phyloP scores from a whole-genome alignment of 2,329 filamentous ascomycete species.

The Juglanconis oblonga region DNA sequence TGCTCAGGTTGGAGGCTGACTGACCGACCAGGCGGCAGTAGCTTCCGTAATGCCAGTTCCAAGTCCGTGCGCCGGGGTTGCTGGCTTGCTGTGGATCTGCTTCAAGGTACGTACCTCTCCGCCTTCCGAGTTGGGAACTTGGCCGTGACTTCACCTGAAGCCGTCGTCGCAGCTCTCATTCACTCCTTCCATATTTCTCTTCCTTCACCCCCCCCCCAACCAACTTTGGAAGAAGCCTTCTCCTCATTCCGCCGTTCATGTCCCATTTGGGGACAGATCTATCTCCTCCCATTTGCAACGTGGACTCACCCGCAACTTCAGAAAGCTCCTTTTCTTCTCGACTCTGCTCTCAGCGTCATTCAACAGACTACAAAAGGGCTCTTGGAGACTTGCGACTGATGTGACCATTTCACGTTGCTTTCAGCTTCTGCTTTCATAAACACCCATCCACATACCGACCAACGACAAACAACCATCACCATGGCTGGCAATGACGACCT shows the following conservation, averaged over 20 bases:
- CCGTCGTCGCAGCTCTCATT: not conserved
- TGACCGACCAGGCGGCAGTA: conserved; percentile 13
- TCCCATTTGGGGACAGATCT: no score
- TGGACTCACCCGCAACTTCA: no score
- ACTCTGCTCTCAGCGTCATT: no score
- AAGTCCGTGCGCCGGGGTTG: not conserved
- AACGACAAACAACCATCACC: conserved; percentile 1
- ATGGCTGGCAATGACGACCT: conserved; percentile 43
- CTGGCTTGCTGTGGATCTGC: not conserved
- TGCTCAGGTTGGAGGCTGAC: not conserved
- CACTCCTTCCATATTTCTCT: not conserved
- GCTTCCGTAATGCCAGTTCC: conserved; percentile 14
- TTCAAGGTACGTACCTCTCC: conserved; percentile 3
- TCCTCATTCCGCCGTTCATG: no score
- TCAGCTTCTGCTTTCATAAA: not conserved
- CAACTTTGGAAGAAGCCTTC: no score
- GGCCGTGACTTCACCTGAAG: not conserved
- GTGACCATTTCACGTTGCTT: not conserved
- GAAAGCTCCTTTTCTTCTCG: no score
- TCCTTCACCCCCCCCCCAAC: no score
- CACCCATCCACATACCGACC: not conserved
- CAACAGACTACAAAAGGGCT: no score
- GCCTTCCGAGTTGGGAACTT: not conserved
- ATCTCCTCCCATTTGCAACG: no score
- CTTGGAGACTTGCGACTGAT: not conserved